Conservation (phyloP, 768 basidiomycete species). For the Serendipita sp. region DNA sequence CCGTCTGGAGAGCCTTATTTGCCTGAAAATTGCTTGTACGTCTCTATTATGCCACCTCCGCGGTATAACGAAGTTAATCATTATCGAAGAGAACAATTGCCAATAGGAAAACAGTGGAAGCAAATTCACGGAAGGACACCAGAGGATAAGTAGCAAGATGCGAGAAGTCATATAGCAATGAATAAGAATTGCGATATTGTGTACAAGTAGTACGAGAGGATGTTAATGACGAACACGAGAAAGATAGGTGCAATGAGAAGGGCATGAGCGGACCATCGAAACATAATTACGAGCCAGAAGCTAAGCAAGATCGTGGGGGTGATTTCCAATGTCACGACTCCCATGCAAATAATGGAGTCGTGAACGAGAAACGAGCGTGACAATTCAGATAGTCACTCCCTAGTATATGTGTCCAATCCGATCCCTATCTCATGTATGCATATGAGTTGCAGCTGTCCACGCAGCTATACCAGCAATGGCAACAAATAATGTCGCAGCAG, state of each 20-base stretch:
- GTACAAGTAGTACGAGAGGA: constrained; percentile 3
- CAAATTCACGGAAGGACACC: not conserved
- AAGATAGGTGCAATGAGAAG: not conserved
- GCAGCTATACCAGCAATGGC: not conserved
- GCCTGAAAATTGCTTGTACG: not conserved
- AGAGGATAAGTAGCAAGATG: too few species aligned
- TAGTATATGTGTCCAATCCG: too few species aligned
- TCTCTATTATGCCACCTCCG: not conserved
- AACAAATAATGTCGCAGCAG: not conserved
- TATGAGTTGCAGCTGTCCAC: constrained; percentile 3
- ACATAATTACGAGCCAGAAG: too few species aligned
- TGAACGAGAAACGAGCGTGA: too few species aligned
- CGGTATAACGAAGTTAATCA: too few species aligned
- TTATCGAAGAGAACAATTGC: not conserved
- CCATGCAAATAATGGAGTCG: too few species aligned
- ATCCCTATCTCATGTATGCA: not conserved
- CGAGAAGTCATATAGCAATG: not conserved
- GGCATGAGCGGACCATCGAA: too few species aligned
- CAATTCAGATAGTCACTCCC: too few species aligned
- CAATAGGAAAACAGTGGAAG: not conserved
- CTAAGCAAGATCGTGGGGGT: too few species aligned
- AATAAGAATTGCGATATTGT: constrained; percentile 1
- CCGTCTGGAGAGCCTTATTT: not conserved
- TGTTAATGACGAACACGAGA: not conserved
- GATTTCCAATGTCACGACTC: too few species aligned